A percentile compares a stretch with the other conserved stretches of the same genome.
These are phyloP conservation scores for Suillus bovinus DNA, from an alignment of 768 basidiomycete genomes.

Conservation along the genomic window DNA sequence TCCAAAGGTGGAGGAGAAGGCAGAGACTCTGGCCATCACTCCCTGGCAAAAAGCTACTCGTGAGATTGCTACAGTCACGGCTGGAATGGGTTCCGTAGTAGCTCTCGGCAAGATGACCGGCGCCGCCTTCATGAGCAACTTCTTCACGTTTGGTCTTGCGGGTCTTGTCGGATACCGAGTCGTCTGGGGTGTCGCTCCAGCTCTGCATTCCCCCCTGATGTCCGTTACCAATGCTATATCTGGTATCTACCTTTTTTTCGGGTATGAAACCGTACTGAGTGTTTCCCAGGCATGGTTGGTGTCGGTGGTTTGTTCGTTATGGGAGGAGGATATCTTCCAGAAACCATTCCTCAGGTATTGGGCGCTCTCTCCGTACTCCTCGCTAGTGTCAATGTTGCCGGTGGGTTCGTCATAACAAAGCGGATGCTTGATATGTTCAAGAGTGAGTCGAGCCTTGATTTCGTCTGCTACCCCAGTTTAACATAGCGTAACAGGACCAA, in stretches of 20 bases:
- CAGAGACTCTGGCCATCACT: constrained; percentile 59
- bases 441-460: constrained; percentile 43
- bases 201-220: constrained; percentile 88
- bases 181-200: constrained; percentile 88
- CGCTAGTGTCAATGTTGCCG: constrained; percentile 85
- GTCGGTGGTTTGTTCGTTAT: constrained; percentile 87
- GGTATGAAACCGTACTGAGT: background rate
- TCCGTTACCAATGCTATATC: constrained; percentile 90
- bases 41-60: constrained; percentile 83
- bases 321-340: constrained; percentile 85
- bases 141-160: constrained; percentile 87
- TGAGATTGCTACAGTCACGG: constrained; percentile 73
- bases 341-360: constrained; percentile 75
- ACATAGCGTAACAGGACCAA: constrained; percentile 51
- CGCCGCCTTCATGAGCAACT: constrained; percentile 83
- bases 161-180: constrained; percentile 86
- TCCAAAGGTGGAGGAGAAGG: constrained; percentile 45
- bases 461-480: background rate
- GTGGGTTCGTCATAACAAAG: constrained; percentile 88
- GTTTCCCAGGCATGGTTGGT: constrained; percentile 64
- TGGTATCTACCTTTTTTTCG: constrained; percentile 42
- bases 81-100: constrained; percentile 72
- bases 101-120: constrained; percentile 80
- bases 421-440: constrained; percentile 95
- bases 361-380: constrained; percentile 85